Conservation (phyloP, 768 basidiomycete genomes). For the Multifurca ochricompacta region DNA sequence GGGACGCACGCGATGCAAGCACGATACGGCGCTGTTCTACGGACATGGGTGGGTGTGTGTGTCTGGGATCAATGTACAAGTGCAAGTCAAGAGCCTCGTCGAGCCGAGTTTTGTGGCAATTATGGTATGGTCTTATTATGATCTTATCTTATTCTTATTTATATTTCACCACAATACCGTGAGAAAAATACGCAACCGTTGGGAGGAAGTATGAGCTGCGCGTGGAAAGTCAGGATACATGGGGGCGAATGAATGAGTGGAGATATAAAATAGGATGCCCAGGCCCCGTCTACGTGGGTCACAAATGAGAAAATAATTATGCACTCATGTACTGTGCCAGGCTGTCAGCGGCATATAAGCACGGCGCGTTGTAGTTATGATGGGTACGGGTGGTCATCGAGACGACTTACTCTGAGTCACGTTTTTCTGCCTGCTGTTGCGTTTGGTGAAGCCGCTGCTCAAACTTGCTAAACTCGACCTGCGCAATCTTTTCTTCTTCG, state of each 20-base stretch:
- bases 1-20: slow-evolving; percentile 79
- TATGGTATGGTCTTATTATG: too few species aligned
- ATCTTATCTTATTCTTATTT: too few species aligned
- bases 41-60: slow-evolving; percentile 2
- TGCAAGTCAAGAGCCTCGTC: too few species aligned
- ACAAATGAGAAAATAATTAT: slow-evolving; percentile 26
- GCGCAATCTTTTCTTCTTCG: slow-evolving; percentile 79
- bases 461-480: slow-evolving; percentile 84
- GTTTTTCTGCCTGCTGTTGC: slow-evolving; percentile 26
- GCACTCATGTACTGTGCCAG: slow-evolving; percentile 82
- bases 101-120: too few species aligned
- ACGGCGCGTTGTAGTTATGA: not conserved
- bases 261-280: slow-evolving; percentile 5
- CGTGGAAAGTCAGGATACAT: not conserved
- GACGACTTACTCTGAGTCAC: slow-evolving; percentile 44
- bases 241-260: not conserved
- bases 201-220: too few species aligned
- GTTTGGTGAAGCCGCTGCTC: slow-evolving; percentile 55
- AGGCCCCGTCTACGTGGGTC: slow-evolving; percentile 2
- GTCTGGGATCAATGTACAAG: too few species aligned
- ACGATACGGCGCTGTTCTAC: slow-evolving; percentile 43
- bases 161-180: too few species aligned
- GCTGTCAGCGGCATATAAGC: slow-evolving; percentile 31
- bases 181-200: too few species aligned
- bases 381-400: too few species aligned